A percentile compares a stretch with the other conserved stretches of the same genome.
Conservation (phyloP, 2,329 filamentous ascomycete species). For the Knoxdaviesia capensis region DNA sequence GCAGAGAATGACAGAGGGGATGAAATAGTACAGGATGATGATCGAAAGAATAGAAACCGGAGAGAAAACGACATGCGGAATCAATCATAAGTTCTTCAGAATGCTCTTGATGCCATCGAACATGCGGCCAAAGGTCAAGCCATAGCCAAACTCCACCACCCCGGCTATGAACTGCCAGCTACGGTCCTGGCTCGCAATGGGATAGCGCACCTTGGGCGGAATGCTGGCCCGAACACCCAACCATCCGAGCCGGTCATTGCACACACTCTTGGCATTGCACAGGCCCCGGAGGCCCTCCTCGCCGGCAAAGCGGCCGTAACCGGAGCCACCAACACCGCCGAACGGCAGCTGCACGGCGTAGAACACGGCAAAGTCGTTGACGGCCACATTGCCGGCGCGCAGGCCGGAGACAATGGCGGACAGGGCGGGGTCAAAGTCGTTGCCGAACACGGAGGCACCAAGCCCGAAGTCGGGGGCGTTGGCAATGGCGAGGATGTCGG, state of each 20-base stretch:
- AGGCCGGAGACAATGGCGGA: slow-evolving; percentile 45
- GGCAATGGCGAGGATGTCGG: slow-evolving; percentile 52
- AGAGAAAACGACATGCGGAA: background rate
- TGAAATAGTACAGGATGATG: too few relatives aligned
- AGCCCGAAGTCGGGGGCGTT: slow-evolving; percentile 76
- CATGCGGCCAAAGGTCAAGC: slow-evolving; percentile 17
- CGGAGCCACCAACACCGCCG: slow-evolving; percentile 73
- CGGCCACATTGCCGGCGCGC: slow-evolving; percentile 71
- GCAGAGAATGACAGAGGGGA: too few relatives aligned
- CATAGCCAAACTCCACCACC: slow-evolving; percentile 42
- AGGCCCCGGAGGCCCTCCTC: slow-evolving; percentile 69
- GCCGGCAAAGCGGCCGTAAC: slow-evolving; percentile 83
- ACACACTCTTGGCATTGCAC: slow-evolving; percentile 77
- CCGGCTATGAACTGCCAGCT: slow-evolving; percentile 47
- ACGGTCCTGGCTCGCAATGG: slow-evolving; percentile 41
- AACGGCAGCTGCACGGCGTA: slow-evolving; percentile 93
- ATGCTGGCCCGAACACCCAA: slow-evolving; percentile 54
- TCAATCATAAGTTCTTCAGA: slow-evolving; percentile 18
- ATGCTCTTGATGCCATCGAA: slow-evolving; percentile 19
- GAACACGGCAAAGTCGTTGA: slow-evolving; percentile 89
- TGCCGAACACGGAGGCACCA: slow-evolving; percentile 73
- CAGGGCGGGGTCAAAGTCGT: slow-evolving; percentile 37
- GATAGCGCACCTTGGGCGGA: slow-evolving; percentile 63
- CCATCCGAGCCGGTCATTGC: slow-evolving; percentile 48
- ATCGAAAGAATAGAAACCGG: too few relatives aligned